Evolutionary conservation across 2,329 filamentous ascomycete genomes (phyloP).

Genomic region (Teratosphaeriaceae sp.): DNA sequence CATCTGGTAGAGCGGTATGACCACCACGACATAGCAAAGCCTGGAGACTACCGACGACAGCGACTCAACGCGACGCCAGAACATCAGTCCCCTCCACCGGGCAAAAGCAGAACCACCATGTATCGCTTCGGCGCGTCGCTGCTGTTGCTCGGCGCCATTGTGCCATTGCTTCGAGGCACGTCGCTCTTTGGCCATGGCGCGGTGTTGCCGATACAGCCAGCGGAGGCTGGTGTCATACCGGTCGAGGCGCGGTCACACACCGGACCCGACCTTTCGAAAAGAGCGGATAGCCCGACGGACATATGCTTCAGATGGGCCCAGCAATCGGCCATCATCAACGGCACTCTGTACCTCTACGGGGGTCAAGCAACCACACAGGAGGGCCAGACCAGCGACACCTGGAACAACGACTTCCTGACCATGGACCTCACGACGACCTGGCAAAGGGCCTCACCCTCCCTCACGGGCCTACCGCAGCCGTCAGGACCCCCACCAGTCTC

Average conservation of each 20-base stretch:
- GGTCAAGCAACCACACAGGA: constrained; percentile 55
- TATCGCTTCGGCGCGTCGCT: constrained; percentile 21
- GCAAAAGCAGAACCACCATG: constrained; percentile 17
- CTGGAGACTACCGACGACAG: not conserved
- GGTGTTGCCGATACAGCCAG: constrained; percentile 22
- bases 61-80: constrained; percentile 1
- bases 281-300: constrained; percentile 46
- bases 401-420: constrained; percentile 69
- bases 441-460: constrained; percentile 56
- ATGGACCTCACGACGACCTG: constrained; percentile 69
- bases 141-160: constrained; percentile 19
- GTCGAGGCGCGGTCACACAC: constrained; percentile 9
- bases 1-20: constrained; percentile 18
- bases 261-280: constrained; percentile 17
- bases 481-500: constrained; percentile 65
- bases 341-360: constrained; percentile 70
- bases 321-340: constrained; percentile 63
- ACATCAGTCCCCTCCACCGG: constrained; percentile 13
- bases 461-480: constrained; percentile 57
- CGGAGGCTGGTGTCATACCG: constrained; percentile 24
- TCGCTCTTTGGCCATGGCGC: constrained; percentile 17
- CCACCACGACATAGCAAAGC: constrained; percentile 1
- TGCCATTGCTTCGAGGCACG: constrained; percentile 23
- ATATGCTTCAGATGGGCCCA: constrained; percentile 61
- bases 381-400: constrained; percentile 57